Percentiles rank a stretch among this genome's conserved stretches.
These are phyloP conservation scores for Prunus salicina DNA, from an alignment of 306 rosid genomes.

Conservation along the genomic window DNA sequence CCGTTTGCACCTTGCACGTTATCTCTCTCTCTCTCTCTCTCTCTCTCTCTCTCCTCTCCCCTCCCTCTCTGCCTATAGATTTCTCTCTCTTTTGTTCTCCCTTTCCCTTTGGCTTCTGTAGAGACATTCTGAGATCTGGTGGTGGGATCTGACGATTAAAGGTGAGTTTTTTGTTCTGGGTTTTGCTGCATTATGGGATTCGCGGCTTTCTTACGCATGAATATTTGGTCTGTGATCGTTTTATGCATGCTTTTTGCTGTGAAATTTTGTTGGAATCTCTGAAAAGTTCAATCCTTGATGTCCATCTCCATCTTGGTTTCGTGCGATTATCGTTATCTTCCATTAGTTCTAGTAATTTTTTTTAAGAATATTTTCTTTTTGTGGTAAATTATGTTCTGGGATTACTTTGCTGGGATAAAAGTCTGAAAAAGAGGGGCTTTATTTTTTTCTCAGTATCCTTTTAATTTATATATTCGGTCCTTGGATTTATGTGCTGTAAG, in stretches of 20 bases:
- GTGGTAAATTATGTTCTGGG: slow-evolving; percentile 18
- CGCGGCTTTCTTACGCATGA: neutral
- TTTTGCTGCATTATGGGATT: slow-evolving; percentile 16
- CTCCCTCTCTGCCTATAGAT: neutral
- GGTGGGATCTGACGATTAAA: slow-evolving; percentile 37
- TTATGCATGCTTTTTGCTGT: neutral
- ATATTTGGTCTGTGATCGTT: neutral
- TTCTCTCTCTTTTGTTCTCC: slow-evolving; percentile 2
- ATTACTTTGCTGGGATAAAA: neutral
- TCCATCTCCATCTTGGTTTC: slow-evolving; percentile 4
- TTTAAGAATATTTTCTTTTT: neutral
- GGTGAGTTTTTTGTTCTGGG: slow-evolving; percentile 45
- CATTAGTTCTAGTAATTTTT: neutral
- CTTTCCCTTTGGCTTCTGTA: slow-evolving; percentile 23
- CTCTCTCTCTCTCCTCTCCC: slow-evolving; percentile 11
- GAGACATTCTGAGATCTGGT: slow-evolving; percentile 36
- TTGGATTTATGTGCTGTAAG: neutral
- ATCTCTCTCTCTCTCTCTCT: slow-evolving; percentile 4
- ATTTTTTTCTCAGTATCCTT: neutral
- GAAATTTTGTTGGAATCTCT: neutral
- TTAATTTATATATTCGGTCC: neutral
- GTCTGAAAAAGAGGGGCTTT: neutral
- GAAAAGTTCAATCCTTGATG: neutral
- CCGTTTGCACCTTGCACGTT: neutral
- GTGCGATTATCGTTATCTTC: neutral